Evolutionary conservation across 208 protist genomes (phyloP), one percentile per base, ranked within the genome.

Genomic region (Lotmaria passim): DNA sequence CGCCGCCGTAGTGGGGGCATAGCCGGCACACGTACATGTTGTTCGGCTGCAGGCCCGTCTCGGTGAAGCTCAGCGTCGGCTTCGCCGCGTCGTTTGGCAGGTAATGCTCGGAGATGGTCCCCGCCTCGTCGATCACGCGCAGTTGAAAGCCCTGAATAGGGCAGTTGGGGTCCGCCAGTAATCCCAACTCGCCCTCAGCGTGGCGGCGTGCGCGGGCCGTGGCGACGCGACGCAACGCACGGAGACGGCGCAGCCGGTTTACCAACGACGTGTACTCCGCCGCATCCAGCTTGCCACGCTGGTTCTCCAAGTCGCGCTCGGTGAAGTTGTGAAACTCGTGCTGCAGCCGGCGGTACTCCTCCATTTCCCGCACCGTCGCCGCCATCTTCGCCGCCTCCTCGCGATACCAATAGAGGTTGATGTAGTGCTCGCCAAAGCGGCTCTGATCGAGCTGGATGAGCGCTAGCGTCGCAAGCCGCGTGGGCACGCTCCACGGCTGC

Each of bases 381-480:
- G 59, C 47, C 43, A 70, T 57, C 44, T 71, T 46, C 8, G 33
- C 57, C 14, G 57, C 60, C 12, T 81, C 65, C 28, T 75, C 58
- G 55, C 93, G 89, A 66, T 91, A 83, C 91, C 93, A 97, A 63
- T 87, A 95, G 23, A 97, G 76, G 69, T 94, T 94, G 57, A 96
- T 93, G 79, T 94, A 97, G 64, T 96, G 90, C 69, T 97, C 93
- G 39, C 90, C 90, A 70, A 96, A 95, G 47, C 90, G 85, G 64
- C 73, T 81, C 55, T 97, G 90, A 39, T 79, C 75, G 11, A 97
- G 87, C 65, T 82, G 70, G 30, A 97, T 80, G 5, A 80, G 69
- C 4, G 76, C 50, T 47, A 97, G 78, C 19, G 91, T 96, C 44
- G 56, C 55, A n/a, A 96, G 70, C 14, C 47, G 11, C 23, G 62